Evolutionary conservation across 805 yeast genomes (phyloP).

Genomic region (baker's yeast (Saccharomyces cerevisiae)): DNA sequence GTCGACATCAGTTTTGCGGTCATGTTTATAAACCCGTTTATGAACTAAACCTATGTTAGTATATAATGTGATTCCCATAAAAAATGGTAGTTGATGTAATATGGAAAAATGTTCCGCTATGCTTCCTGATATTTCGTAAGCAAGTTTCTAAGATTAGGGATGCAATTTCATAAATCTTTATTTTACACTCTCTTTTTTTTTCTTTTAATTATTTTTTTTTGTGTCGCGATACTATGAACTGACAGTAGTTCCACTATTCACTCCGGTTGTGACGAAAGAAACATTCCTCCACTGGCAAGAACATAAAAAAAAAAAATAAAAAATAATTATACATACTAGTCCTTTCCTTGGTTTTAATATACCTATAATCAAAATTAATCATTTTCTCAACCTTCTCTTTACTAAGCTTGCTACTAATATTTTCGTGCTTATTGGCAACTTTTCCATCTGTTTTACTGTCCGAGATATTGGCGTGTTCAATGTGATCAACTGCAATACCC

Average conservation of each 20-base stretch:
- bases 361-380: conserved; percentile 10
- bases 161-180: background rate
- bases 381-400: conserved; percentile 7
- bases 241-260: background rate
- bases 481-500: background rate
- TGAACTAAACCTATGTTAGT: conserved; percentile 24
- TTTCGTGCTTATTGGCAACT: background rate
- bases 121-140: background rate
- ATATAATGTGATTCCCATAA: conserved; percentile 13
- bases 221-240: background rate
- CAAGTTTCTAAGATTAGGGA: background rate
- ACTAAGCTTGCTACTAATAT: conserved; percentile 4
- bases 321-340: conserved; percentile 2
- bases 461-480: background rate
- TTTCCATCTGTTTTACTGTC: background rate
- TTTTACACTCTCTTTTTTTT: background rate
- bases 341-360: background rate
- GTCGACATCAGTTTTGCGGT: background rate
- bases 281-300: background rate
- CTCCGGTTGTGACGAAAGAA: background rate
- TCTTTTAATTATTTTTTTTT: background rate
- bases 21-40: conserved; percentile 21
- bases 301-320: background rate
- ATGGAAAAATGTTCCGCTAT: background rate
- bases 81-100: background rate